A percentile compares a stretch with the other conserved stretches of the same genome.
Conservation (phyloP, 139 green algal species). For the Coccomyxa sp. region DNA sequence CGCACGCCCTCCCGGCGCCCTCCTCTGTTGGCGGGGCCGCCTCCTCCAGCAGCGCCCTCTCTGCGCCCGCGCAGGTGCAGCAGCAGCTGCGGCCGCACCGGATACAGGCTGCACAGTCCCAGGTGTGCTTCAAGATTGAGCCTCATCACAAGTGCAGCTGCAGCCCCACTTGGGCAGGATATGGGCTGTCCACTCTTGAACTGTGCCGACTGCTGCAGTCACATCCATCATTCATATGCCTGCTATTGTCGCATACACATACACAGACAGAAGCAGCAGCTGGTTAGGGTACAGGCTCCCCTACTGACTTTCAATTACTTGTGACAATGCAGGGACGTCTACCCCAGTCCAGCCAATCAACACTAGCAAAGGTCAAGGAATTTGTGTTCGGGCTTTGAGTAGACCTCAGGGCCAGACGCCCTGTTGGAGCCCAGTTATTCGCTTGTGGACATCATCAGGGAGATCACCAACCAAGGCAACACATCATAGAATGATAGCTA, state of each 20-base stretch:
- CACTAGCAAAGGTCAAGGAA: constrained; percentile 24
- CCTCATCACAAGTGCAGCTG: neutral
- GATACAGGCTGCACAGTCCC: neutral
- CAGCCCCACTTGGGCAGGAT: neutral
- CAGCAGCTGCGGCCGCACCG: constrained; percentile 15
- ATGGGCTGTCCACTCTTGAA: neutral
- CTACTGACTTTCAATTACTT: neutral
- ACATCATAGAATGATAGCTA: no score
- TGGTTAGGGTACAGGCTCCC: no score
- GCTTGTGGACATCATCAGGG: no score
- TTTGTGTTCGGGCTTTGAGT: constrained; percentile 40
- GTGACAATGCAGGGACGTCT: neutral
- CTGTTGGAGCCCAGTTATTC: no score
- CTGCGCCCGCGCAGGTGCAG: constrained; percentile 9
- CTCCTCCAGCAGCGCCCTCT: neutral
- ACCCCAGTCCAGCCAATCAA: constrained; percentile 5
- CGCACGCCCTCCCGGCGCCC: neutral
- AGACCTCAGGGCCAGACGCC: no score
- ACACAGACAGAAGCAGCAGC: no score
- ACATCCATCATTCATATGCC: neutral
- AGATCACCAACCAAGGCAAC: no score
- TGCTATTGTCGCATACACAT: neutral
- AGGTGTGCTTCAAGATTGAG: neutral
- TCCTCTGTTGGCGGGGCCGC: no score
- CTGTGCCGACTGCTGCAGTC: neutral